Evolutionary conservation across 257 asterid genomes (phyloP).

Genomic region (Capsicum baccatum): DNA sequence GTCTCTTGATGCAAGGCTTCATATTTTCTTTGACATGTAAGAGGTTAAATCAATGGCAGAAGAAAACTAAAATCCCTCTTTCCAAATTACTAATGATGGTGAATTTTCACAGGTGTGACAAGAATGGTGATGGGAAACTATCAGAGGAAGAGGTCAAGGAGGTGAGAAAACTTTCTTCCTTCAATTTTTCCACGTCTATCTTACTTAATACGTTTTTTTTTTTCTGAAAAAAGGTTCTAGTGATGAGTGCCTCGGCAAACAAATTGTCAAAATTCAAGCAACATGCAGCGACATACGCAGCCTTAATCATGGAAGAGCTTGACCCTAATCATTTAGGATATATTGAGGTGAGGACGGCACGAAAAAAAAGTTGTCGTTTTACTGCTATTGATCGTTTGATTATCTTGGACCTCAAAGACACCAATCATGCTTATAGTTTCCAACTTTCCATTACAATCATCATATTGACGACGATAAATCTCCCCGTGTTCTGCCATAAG

Average conservation of each 20-base stretch:
- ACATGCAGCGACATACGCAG: slow-evolving; percentile 70
- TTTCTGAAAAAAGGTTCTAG: slow-evolving; percentile 67
- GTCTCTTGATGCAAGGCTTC: slow-evolving; percentile 79
- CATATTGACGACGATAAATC: background rate
- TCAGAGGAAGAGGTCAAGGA: slow-evolving; percentile 94
- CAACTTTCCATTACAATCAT: background rate
- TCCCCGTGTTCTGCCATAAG: background rate
- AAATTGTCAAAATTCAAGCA: slow-evolving; percentile 77
- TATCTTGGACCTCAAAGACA: background rate
- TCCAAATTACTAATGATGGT: background rate
- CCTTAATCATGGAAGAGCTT: slow-evolving; percentile 92
- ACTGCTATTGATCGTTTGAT: background rate
- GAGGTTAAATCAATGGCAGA: slow-evolving; percentile 16
- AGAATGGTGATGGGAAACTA: slow-evolving; percentile 91
- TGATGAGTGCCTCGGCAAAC: slow-evolving; percentile 94
- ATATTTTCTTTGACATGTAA: slow-evolving; percentile 94
- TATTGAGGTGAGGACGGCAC: slow-evolving; percentile 60
- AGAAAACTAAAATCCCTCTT: background rate
- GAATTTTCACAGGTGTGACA: slow-evolving; percentile 77
- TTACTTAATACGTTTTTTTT: background rate
- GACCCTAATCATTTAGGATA: slow-evolving; percentile 89
- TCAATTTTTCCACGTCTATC: slow-evolving; percentile 12
- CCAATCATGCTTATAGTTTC: background rate
- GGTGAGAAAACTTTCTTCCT: slow-evolving; percentile 48
- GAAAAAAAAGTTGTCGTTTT: background rate